A percentile compares a stretch with the other conserved stretches of the same genome.
phyloP scores from a whole-genome alignment of 2,329 filamentous ascomycete species.

The Fusarium sp. region DNA sequence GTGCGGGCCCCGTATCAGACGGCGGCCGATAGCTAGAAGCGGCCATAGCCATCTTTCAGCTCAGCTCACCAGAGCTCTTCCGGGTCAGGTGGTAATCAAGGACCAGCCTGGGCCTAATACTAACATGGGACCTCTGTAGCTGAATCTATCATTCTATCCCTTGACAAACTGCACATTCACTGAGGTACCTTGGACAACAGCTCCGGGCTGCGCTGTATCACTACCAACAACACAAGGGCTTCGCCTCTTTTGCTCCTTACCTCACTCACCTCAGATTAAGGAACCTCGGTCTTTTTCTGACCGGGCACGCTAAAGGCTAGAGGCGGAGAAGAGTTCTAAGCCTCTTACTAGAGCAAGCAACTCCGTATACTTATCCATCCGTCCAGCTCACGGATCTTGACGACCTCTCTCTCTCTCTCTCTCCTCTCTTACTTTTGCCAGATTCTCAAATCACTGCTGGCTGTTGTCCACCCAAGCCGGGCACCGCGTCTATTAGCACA shows the following conservation, averaged over 20 bases:
- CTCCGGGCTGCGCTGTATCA: not conserved
- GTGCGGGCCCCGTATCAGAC: slow-evolving; percentile 8
- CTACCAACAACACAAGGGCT: slow-evolving; percentile 2
- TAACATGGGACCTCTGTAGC: not conserved
- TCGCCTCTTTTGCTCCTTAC: slow-evolving; percentile 9
- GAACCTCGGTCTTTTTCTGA: slow-evolving; percentile 9
- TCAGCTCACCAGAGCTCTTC: not conserved
- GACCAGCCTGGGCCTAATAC: not conserved
- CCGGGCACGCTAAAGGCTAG: slow-evolving; percentile 8
- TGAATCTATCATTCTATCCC: not conserved
- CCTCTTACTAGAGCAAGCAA: slow-evolving; percentile 15
- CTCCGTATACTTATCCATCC: slow-evolving; percentile 8
- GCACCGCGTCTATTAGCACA: not conserved
- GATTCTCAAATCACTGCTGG: not conserved
- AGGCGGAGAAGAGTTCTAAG: slow-evolving; percentile 33
- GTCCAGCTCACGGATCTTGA: slow-evolving; percentile 9
- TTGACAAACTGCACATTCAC: not conserved
- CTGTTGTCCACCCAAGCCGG: not conserved
- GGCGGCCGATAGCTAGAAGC: slow-evolving; percentile 14
- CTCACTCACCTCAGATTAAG: slow-evolving; percentile 22
- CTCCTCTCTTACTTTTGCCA: not conserved
- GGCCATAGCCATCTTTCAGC: slow-evolving; percentile 10
- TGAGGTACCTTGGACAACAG: not conserved
- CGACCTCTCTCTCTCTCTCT: not conserved
- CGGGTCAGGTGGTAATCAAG: slow-evolving; percentile 25